Percentiles rank a stretch among this genome's conserved stretches.
phyloP scores from a whole-genome alignment of 2,329 filamentous ascomycete species.

The Cadophora sp. region DNA sequence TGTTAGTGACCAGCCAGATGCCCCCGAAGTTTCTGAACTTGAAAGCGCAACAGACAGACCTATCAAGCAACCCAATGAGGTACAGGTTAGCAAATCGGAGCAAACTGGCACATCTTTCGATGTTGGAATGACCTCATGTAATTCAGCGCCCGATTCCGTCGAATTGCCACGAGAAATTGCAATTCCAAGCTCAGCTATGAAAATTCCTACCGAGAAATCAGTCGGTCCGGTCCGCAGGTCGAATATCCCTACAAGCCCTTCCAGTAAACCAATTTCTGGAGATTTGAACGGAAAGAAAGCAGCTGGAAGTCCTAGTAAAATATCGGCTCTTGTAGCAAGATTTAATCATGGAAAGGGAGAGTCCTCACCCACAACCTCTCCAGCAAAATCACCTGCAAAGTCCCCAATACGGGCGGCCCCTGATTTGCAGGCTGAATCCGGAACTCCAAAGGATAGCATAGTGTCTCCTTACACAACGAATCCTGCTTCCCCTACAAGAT shows the following conservation, averaged over 20 bases:
- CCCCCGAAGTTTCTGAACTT: not conserved
- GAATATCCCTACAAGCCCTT: not conserved
- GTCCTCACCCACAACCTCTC: constrained; percentile 3
- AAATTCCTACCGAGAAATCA: not conserved
- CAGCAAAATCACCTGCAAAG: constrained; percentile 24
- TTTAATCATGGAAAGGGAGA: constrained; percentile 32
- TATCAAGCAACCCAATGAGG: not conserved
- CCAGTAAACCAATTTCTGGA: not conserved
- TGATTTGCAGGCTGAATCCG: constrained; percentile 5
- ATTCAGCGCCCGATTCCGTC: not conserved
- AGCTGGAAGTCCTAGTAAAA: constrained; percentile 33
- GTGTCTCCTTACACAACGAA: constrained; percentile 43
- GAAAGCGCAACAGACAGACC: not conserved
- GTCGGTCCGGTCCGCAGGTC: not conserved
- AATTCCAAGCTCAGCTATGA: not conserved
- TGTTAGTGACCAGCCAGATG: not conserved
- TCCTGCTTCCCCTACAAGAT: constrained; percentile 39
- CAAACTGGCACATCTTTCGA: too few species aligned
- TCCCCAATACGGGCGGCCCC: constrained; percentile 23
- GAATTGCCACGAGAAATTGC: not conserved
- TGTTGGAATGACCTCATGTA: not conserved
- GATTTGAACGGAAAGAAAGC: not conserved
- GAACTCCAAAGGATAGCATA: constrained; percentile 31
- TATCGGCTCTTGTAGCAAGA: constrained; percentile 43
- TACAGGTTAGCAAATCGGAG: not conserved